Conservation (phyloP, 1,139 yeast genomes). For the Nakaseomyces sp. region DNA sequence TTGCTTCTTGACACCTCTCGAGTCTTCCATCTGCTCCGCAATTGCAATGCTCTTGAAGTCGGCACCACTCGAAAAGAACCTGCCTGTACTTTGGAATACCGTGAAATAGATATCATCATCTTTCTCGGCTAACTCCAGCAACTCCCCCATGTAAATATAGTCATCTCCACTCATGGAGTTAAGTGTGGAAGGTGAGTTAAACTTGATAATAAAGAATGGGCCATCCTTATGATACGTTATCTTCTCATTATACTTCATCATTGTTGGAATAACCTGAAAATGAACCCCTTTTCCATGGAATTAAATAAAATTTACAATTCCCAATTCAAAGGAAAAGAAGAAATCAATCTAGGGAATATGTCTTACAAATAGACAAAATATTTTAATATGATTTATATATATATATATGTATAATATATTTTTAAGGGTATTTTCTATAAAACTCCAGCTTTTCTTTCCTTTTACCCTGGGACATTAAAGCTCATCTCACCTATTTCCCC, state of each 20-base stretch:
- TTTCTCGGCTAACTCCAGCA: constrained; percentile 56
- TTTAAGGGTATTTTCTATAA: too few relatives aligned
- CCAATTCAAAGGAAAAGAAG: too few relatives aligned
- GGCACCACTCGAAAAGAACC: constrained; percentile 83
- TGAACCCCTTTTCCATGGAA: too few relatives aligned
- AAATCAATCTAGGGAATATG: too few relatives aligned
- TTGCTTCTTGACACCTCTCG: constrained; percentile 14
- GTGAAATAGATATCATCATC: constrained; percentile 61
- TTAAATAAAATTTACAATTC: too few relatives aligned
- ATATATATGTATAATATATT: too few relatives aligned
- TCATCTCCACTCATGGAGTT: constrained; percentile 66
- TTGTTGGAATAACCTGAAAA: neutral
- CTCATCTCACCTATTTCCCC: too few relatives aligned
- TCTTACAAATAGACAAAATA: too few relatives aligned
- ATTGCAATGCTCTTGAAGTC: constrained; percentile 41
- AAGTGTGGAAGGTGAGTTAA: constrained; percentile 52
- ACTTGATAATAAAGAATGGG: constrained; percentile 45
- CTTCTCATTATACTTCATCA: constrained; percentile 10
- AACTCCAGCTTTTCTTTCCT: too few relatives aligned
- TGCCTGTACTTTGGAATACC: constrained; percentile 61
- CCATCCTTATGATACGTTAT: constrained; percentile 16
- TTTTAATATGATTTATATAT: too few relatives aligned
- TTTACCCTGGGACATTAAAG: too few relatives aligned
- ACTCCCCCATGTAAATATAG: constrained; percentile 53
- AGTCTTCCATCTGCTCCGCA: constrained; percentile 14